Percentiles rank a stretch among this genome's conserved stretches.
phyloP scores from a whole-genome alignment of 768 basidiomycete species.

The Termitomyces sp. region DNA sequence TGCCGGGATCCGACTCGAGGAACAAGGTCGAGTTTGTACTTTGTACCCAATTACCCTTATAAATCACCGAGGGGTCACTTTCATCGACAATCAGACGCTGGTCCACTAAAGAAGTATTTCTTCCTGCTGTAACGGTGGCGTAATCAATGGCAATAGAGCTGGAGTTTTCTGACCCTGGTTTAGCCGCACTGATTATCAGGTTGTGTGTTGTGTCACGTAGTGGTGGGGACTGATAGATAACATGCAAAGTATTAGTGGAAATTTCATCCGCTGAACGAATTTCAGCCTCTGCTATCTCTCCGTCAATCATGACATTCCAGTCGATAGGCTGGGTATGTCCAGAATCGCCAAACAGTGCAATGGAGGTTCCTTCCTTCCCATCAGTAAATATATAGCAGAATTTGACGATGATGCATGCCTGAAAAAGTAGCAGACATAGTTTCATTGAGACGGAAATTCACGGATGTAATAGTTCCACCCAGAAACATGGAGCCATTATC shows the following conservation, averaged over 20 bases:
- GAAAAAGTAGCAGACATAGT: too few relatives aligned
- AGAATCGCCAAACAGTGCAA: neutral
- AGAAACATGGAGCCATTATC: too few relatives aligned
- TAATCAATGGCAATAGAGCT: neutral
- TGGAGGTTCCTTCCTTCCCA: neutral
- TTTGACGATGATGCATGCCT: neutral
- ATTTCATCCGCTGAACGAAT: neutral
- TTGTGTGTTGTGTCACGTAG: neutral
- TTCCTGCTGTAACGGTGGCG: neutral
- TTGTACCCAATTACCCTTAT: neutral
- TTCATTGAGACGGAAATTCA: too few relatives aligned
- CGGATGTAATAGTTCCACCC: neutral
- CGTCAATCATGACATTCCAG: neutral
- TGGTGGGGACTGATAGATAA: neutral
- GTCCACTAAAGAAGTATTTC: neutral
- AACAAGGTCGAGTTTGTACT: too few relatives aligned
- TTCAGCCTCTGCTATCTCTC: neutral
- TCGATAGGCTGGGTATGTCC: neutral
- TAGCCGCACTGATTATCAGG: neutral
- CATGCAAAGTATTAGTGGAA: neutral
- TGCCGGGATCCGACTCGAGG: accelerated
- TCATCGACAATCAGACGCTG: neutral
- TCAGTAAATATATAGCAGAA: neutral
- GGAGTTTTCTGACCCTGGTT: neutral
- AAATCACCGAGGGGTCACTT: neutral